A percentile compares a stretch with the other conserved stretches of the same genome.
These are phyloP conservation scores for Ceratocystiopsis brevicomis DNA, from an alignment of 2,329 filamentous ascomycete species.

Conservation along the genomic window DNA sequence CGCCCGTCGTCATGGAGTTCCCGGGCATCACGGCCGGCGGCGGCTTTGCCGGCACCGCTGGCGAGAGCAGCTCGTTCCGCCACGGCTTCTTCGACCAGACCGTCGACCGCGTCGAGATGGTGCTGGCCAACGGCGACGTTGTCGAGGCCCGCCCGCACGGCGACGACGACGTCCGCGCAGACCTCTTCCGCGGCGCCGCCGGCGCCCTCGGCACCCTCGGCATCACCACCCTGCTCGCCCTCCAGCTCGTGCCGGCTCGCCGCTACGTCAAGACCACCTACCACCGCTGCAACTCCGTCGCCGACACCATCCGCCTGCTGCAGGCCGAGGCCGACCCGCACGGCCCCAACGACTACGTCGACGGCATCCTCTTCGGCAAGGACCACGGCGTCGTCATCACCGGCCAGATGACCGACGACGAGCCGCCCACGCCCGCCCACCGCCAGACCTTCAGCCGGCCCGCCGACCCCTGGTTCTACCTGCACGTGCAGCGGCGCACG, in stretches of 20 bases:
- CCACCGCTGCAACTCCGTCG: slow-evolving; percentile 29
- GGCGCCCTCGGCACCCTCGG: slow-evolving; percentile 51
- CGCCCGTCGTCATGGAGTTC: slow-evolving; percentile 59
- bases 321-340: slow-evolving; percentile 8
- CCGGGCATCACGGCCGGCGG: slow-evolving; percentile 58
- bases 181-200: slow-evolving; percentile 47
- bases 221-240: slow-evolving; percentile 46
- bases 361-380: slow-evolving; percentile 48
- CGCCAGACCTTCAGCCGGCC: slow-evolving; percentile 37
- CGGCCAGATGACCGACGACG: slow-evolving; percentile 39
- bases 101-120: slow-evolving; percentile 45
- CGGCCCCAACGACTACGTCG: slow-evolving; percentile 40
- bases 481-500: slow-evolving; percentile 40
- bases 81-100: slow-evolving; percentile 55
- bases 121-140: slow-evolving; percentile 47
- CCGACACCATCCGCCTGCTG: slow-evolving; percentile 27
- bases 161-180: slow-evolving; percentile 17
- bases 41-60: slow-evolving; percentile 50
- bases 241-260: slow-evolving; percentile 41
- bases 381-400: slow-evolving; percentile 47
- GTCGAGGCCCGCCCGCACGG: slow-evolving; percentile 23
- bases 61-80: slow-evolving; percentile 50
- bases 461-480: slow-evolving; percentile 58
- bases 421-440: slow-evolving; percentile 16
- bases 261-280: slow-evolving; percentile 45